These are phyloP conservation scores for Tephrocybe rancida DNA, from an alignment of 768 basidiomycete species.

Conservation along the genomic window DNA sequence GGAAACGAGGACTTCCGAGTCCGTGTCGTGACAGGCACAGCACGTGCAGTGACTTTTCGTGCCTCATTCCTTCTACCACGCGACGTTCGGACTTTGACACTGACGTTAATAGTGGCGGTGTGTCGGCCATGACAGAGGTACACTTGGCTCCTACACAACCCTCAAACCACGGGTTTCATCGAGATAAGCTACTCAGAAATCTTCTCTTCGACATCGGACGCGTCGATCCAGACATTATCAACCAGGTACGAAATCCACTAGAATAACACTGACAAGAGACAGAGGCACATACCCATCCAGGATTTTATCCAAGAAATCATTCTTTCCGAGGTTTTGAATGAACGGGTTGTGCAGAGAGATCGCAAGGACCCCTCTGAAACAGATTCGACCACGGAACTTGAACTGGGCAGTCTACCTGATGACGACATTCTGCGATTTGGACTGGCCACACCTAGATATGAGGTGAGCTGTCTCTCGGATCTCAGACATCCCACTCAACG, in stretches of 20 bases:
- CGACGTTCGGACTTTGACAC: neutral
- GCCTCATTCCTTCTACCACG: neutral
- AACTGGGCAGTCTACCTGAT: neutral
- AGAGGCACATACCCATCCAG: neutral
- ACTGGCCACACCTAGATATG: slow-evolving; percentile 3
- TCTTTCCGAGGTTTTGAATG: neutral
- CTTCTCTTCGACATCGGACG: slow-evolving; percentile 11
- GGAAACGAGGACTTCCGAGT: too few relatives aligned
- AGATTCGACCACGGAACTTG: neutral
- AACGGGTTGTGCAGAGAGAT: neutral
- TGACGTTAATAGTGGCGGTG: neutral
- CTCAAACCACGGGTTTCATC: neutral
- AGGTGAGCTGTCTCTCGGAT: slow-evolving; percentile 1
- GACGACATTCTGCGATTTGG: slow-evolving; percentile 18
- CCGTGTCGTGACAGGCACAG: neutral
- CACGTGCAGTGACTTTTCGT: slow-evolving; percentile 15
- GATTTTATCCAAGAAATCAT: slow-evolving; percentile 10
- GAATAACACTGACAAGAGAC: neutral
- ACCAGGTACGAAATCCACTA: slow-evolving; percentile 6
- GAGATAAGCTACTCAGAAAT: neutral
- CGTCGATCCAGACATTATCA: slow-evolving; percentile 1
- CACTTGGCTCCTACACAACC: neutral
- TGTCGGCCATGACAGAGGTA: neutral
- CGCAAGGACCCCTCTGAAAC: neutral
- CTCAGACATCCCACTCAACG: neutral